Base-by-base conservation (phyloP, 345 rosid genomes). In the Citropsis articulata region DNA sequence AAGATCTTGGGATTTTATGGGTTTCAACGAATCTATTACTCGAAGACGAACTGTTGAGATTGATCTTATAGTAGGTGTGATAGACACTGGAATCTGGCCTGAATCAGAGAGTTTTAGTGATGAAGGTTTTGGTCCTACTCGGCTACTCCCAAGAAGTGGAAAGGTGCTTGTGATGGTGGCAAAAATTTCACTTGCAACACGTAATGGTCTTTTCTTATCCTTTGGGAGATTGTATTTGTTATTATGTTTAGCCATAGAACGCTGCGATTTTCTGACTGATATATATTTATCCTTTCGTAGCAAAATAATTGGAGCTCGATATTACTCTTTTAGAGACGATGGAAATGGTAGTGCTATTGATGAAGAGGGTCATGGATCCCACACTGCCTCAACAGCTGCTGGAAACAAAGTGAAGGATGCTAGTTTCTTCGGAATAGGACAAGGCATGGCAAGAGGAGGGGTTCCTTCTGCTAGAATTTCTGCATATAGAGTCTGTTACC, bases 371-470 rank as follows among this genome's bases (percentile, higher is more conserved):
- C 94, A 92, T 61, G 93, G 95, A 55, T 71, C 83, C 12, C 95
- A 90, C 75, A 84, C 91, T 3, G 91, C 95, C 5, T 89, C 92
- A 22, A 92, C 81, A 1, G 93, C 93, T 1, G 93, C 92, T 0
- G 95, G 97, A 35, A 88, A 80, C 76, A 60, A 3, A 28, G 86
- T 87, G 38, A 71, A 77, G 16, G 81, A 71, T 66, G 87, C 68
- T 19, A 84, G 86, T 73, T 84, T 88, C 21, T 82, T 70, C 22
- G 91, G 93, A 22, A 18, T 91, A 40, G 92, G 87, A 0, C 9
- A 76, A 21, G 95, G 94, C 24, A 81, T 81, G 0, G 92, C 88
- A 9, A 86, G 92, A 83, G 95, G 91, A 18, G 92, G 88, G 12
- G 88, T 85, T 67, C 92, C 93, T 9, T 84, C 87, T 22, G 86